A percentile compares a stretch with the other conserved stretches of the same genome.
Evolutionary conservation across 2,329 filamentous ascomycete genomes (phyloP).

Genomic region (Canariomyces notabilis): DNA sequence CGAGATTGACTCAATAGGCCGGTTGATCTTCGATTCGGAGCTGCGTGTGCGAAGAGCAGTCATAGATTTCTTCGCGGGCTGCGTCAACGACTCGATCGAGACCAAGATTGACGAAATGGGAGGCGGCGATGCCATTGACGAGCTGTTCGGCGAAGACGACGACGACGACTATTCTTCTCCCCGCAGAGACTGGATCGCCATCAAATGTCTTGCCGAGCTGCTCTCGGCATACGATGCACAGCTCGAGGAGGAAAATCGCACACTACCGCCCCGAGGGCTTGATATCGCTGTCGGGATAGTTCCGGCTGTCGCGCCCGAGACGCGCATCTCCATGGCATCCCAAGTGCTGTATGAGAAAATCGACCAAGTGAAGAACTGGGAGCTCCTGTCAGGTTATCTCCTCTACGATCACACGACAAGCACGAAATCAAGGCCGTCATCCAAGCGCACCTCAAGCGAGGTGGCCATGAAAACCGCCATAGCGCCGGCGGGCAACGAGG

Average conservation of each 20-base stretch:
- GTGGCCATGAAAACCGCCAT: slow-evolving; percentile 64
- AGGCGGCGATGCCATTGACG: slow-evolving; percentile 70
- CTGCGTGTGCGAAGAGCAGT: slow-evolving; percentile 80
- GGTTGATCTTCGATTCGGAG: slow-evolving; percentile 85
- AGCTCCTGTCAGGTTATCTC: slow-evolving; percentile 81
- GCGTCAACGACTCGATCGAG: slow-evolving; percentile 76
- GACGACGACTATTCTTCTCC: slow-evolving; percentile 73
- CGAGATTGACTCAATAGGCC: slow-evolving; percentile 84
- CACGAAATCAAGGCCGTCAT: slow-evolving; percentile 40
- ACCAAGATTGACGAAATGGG: slow-evolving; percentile 78
- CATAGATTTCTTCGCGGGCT: slow-evolving; percentile 83
- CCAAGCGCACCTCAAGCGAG: slow-evolving; percentile 40
- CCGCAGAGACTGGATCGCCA: slow-evolving; percentile 78
- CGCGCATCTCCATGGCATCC: slow-evolving; percentile 78
- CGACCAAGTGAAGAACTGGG: slow-evolving; percentile 78
- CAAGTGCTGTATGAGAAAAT: slow-evolving; percentile 82
- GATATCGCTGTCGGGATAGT: slow-evolving; percentile 52
- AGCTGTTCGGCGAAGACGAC: slow-evolving; percentile 65
- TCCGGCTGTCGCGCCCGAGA: slow-evolving; percentile 64
- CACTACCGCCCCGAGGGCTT: slow-evolving; percentile 40
- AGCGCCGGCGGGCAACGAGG: slow-evolving; percentile 70
- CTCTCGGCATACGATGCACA: slow-evolving; percentile 76
- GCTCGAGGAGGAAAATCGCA: slow-evolving; percentile 51
- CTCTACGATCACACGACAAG: slow-evolving; percentile 82
- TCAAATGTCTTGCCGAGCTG: slow-evolving; percentile 84